Base-by-base conservation (phyloP, 768 basidiomycete genomes). In the Leccinum variicolor region DNA sequence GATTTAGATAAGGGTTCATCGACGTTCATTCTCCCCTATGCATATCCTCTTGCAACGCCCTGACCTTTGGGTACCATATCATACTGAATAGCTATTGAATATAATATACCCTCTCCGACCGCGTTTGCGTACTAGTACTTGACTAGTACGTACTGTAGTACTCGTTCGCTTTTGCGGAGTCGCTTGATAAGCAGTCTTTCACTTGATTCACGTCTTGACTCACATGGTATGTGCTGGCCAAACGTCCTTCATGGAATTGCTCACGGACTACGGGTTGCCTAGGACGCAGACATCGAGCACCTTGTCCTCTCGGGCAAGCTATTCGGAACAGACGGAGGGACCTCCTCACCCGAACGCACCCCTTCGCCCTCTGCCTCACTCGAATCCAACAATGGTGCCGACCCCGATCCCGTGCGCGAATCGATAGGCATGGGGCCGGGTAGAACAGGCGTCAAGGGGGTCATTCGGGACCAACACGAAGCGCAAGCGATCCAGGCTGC, bases 361-460 rank as follows among this genome's bases (percentile, higher is more conserved):
- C 79, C 80, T 14, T 85, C 87, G 11, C 81, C 84, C 17, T 74
- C 62, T 6, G 61, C 58, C 48, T 73, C 71, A 0, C 65, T 72
- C 39, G 62, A 55, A 14, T 66, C 65, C 29, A 13, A 43, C 46
- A 55, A 57, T 6, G 69, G 72, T 10, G 64, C 68, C 4, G 81
- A 43, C 19, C 19, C 72, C 4, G 52, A 43, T 4, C 19, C 55
- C 26, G 52, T 62, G 11, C 60, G 75, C 50, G 83, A 87, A 54
- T 85, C 86, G 13, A 90, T 92, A 51, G 90, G 92, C 9, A 89
- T 92, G 87, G 89, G 87, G 4, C 89, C 89, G 10, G 91, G 91
- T 4, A 79, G 92, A 26, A 94, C 92, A 6, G 92, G 92, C 21
- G 92, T 93, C 49, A 94, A 94, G 63, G 91, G 92, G 25, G 92